Conservation (phyloP, 495 filamentous ascomycete species). For the Hyaloscypha variabilis region DNA sequence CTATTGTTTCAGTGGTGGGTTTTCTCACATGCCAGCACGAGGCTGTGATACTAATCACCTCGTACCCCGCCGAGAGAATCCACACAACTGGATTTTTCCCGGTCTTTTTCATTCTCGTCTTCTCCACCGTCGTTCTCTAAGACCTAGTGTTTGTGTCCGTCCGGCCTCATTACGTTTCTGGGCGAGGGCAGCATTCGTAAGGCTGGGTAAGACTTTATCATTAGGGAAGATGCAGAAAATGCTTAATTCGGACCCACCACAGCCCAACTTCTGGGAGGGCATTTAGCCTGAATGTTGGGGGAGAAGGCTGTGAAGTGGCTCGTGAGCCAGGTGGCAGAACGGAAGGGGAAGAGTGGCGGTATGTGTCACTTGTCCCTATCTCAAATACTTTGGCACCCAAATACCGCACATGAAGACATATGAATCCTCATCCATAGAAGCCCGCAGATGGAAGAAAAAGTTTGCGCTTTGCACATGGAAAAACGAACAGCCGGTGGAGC, state of each 20-base stretch:
- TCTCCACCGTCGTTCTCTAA: neutral
- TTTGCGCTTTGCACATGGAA: neutral
- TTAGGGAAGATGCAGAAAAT: conserved; percentile 10
- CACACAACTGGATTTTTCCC: neutral
- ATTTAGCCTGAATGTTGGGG: neutral
- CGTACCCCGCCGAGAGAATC: neutral
- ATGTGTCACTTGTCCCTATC: no score
- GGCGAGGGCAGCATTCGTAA: neutral
- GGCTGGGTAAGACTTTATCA: conserved; percentile 1
- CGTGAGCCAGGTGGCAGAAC: neutral
- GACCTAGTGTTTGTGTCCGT: neutral
- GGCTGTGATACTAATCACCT: conserved; percentile 10
- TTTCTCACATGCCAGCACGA: conserved; percentile 13
- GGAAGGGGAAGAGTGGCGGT: neutral
- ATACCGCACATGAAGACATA: neutral
- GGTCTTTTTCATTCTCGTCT: neutral
- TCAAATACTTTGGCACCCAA: neutral
- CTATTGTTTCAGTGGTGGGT: neutral
- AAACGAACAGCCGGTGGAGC: neutral
- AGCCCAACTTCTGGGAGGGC: neutral
- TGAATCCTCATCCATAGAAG: neutral
- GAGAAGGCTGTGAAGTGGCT: neutral
- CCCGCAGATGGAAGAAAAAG: neutral
- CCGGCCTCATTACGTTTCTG: neutral
- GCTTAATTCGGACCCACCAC: conserved; percentile 9